Base-by-base conservation (phyloP, 345 rosid genomes). In the Gossypium anomalum region DNA sequence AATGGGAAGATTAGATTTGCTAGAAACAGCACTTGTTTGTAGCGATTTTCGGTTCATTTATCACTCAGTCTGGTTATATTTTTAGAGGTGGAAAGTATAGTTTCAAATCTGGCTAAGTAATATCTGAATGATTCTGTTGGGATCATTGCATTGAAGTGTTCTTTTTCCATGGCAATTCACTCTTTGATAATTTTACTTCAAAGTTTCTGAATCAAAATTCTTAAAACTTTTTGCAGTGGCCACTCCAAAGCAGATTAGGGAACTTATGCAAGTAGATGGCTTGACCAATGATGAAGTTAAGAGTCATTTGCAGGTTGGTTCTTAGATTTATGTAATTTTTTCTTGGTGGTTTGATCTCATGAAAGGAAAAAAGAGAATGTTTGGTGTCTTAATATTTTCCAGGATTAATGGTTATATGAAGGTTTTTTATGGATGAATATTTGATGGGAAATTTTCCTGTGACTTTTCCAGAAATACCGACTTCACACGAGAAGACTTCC, bases 211-310 rank as follows among this genome's bases (percentile, higher is more conserved):
- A 69, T 73, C 65, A 13, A 19, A 70, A 6, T 60, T 34, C 15
- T 65, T 59, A 63, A 63, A 27, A 16, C 25, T 3, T 19, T 79
- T 65, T 81, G 81, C 89, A 96, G 99, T 82, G 69, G 98, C 99
- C 64, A 96, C 99, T 64, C 99, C 99, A 3, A 96, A 96, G 85
- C 97, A 92, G 85, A 96, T 96, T 43, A 85, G 93, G 82, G 97
- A 96, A 75, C 94, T 89, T 53, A 96, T 96, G 99, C 88, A 88
- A 82, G 98, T 92, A 43, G 90, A 93, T 82, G 97, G 98, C 71
- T 84, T 96, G 82, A 96, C 97, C 27, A 96, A 96, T 52, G 98
- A 93, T 80, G 99, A 96, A 89, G 98, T 96, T 20, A 96, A 96
- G 86, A 93, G 99, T 76, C 99, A 96, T 88, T 80, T 96, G 85